Evolutionary conservation across 106 monocot genomes (phyloP).

Genomic region (Hemerocallis citrina): DNA sequence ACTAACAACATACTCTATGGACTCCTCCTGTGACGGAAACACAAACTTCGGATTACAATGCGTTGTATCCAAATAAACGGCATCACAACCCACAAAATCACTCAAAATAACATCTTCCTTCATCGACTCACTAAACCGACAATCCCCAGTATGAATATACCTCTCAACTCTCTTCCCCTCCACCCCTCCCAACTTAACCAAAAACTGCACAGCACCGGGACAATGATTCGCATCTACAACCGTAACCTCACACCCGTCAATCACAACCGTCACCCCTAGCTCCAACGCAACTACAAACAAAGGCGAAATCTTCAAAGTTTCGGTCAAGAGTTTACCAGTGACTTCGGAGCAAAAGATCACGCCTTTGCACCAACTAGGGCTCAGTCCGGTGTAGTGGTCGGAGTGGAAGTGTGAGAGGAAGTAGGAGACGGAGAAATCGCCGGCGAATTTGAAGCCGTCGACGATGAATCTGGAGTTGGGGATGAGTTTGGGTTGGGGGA

Average conservation of each 20-base stretch:
- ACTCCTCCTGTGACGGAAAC: slow-evolving; percentile 75
- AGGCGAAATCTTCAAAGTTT: slow-evolving; percentile 41
- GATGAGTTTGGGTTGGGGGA: slow-evolving; percentile 55
- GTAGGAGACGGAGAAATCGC: slow-evolving; percentile 83
- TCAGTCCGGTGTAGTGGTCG: slow-evolving; percentile 80
- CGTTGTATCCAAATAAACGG: slow-evolving; percentile 85
- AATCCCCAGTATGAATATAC: slow-evolving; percentile 91
- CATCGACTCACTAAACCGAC: slow-evolving; percentile 68
- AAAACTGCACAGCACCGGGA: slow-evolving; percentile 85
- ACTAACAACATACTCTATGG: slow-evolving; percentile 56
- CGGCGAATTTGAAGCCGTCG: slow-evolving; percentile 65
- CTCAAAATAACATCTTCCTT: slow-evolving; percentile 36
- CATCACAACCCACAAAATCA: slow-evolving; percentile 68
- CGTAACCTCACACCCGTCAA: slow-evolving; percentile 68
- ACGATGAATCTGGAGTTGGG: slow-evolving; percentile 75
- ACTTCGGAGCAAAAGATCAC: slow-evolving; percentile 70
- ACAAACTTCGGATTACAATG: slow-evolving; percentile 85
- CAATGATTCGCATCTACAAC: slow-evolving; percentile 87
- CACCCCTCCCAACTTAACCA: slow-evolving; percentile 33
- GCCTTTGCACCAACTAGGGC: slow-evolving; percentile 55
- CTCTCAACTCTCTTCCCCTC: slow-evolving; percentile 17
- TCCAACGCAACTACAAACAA: slow-evolving; percentile 44
- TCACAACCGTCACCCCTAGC: slow-evolving; percentile 26
- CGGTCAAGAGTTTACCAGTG: slow-evolving; percentile 58
- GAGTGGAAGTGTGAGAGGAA: slow-evolving; percentile 96